Percentiles rank a stretch among this genome's conserved stretches.
Evolutionary conservation across 305 asterid species (phyloP).

Genomic region (Fraxinus greggii): DNA sequence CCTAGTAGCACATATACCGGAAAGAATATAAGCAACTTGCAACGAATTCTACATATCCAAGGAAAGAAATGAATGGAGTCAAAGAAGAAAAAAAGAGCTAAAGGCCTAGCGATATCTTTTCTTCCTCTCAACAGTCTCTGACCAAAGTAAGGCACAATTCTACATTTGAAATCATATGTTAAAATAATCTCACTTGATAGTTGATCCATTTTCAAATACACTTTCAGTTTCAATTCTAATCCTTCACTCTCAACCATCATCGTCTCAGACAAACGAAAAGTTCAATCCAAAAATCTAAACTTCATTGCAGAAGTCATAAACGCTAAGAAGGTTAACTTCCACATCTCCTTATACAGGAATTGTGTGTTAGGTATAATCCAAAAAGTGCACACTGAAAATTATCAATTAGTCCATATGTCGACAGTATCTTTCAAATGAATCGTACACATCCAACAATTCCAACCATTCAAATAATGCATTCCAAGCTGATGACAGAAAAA

Average conservation of each 20-base stretch:
- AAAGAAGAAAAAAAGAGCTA: background rate
- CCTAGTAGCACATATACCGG: conserved; percentile 44
- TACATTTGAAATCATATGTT: background rate
- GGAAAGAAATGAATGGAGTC: background rate
- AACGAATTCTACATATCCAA: background rate
- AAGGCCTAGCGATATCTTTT: conserved; percentile 5
- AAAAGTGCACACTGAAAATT: background rate
- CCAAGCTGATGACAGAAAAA: background rate
- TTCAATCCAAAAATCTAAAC: background rate
- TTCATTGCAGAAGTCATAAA: background rate
- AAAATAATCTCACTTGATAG: background rate
- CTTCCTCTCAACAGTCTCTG: background rate
- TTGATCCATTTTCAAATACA: background rate
- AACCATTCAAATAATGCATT: conserved; percentile 7
- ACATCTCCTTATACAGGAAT: background rate
- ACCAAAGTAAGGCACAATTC: conserved; percentile 6
- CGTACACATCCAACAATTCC: background rate
- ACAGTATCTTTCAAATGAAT: conserved; percentile 7
- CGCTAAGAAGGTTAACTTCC: background rate
- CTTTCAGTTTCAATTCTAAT: background rate
- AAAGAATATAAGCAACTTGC: conserved; percentile 9
- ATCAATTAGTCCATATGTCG: background rate
- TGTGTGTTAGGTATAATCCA: background rate
- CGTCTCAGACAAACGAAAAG: conserved; percentile 1
- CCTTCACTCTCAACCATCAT: background rate